These are phyloP conservation scores for Setaria italica DNA, from an alignment of 202 grass and related monocot species.

Conservation along the genomic window DNA sequence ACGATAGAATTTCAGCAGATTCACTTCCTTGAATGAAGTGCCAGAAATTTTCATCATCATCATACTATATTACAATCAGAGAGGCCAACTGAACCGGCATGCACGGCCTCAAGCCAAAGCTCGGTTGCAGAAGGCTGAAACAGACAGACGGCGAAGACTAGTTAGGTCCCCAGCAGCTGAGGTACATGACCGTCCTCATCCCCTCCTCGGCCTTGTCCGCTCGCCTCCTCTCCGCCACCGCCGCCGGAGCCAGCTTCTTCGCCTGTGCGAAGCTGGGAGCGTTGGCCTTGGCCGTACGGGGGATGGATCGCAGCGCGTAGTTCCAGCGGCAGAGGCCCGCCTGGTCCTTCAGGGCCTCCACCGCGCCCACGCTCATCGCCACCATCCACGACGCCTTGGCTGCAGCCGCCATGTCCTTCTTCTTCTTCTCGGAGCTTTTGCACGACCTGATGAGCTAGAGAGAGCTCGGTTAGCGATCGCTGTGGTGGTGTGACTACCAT, in stretches of 20 bases:
- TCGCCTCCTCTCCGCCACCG: slow-evolving; percentile 14
- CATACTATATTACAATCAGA: slow-evolving; percentile 27
- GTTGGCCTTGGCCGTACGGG: slow-evolving; percentile 39
- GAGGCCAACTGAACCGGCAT: neutral
- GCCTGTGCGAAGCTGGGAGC: neutral
- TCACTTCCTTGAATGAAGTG: neutral
- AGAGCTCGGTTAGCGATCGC: neutral
- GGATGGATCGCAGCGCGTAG: slow-evolving; percentile 56
- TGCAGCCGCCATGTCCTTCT: slow-evolving; percentile 6
- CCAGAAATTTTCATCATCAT: neutral
- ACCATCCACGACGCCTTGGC: slow-evolving; percentile 30
- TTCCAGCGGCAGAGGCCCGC: slow-evolving; percentile 44
- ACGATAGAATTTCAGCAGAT: neutral
- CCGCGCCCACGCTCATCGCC: slow-evolving; percentile 60
- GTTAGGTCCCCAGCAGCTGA: slow-evolving; percentile 65
- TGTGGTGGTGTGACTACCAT: no score
- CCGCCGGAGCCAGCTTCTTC: neutral
- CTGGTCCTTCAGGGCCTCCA: slow-evolving; percentile 86
- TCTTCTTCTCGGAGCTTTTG: neutral
- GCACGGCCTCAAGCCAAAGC: neutral
- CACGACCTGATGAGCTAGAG: neutral
- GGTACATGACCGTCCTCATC: slow-evolving; percentile 56
- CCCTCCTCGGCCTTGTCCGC: slow-evolving; percentile 49
- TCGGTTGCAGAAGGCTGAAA: neutral
- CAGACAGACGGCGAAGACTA: neutral